Evolutionary conservation across 1,139 yeast species (phyloP).

Genomic region (Diutina neorugosa): DNA sequence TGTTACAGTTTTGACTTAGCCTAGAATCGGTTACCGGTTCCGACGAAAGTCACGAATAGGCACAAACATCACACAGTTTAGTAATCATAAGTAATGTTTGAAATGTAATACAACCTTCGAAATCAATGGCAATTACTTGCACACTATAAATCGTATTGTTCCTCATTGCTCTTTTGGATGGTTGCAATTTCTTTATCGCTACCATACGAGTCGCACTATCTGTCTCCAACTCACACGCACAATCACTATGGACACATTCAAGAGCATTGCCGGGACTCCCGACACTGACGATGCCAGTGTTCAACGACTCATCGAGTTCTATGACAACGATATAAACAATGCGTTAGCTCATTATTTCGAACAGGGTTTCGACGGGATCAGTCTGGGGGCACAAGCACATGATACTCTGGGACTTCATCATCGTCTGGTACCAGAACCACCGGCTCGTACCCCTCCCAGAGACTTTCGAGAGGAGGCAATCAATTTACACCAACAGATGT

Average conservation of each 20-base stretch:
- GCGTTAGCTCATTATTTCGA: slow-evolving; percentile 3
- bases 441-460: background rate
- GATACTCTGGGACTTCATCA: background rate
- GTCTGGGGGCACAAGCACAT: background rate
- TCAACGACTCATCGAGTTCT: background rate
- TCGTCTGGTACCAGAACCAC: background rate
- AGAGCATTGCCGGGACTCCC: background rate
- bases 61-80: too few relatives aligned
- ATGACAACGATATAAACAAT: slow-evolving; percentile 1
- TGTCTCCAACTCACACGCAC: background rate
- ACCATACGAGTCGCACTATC: background rate
- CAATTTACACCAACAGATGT: slow-evolving; percentile 2
- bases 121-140: too few relatives aligned
- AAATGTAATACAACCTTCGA: too few relatives aligned
- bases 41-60: too few relatives aligned
- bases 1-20: background rate
- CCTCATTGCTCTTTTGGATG: too few relatives aligned
- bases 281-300: background rate
- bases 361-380: slow-evolving; percentile 3
- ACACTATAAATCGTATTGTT: too few relatives aligned
- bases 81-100: too few relatives aligned
- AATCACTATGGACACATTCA: background rate
- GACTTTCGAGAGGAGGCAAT: background rate
- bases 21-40: background rate
- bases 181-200: background rate